Evolutionary conservation across 2,329 filamentous ascomycete genomes (phyloP).

Genomic region (Penicillium hordei): DNA sequence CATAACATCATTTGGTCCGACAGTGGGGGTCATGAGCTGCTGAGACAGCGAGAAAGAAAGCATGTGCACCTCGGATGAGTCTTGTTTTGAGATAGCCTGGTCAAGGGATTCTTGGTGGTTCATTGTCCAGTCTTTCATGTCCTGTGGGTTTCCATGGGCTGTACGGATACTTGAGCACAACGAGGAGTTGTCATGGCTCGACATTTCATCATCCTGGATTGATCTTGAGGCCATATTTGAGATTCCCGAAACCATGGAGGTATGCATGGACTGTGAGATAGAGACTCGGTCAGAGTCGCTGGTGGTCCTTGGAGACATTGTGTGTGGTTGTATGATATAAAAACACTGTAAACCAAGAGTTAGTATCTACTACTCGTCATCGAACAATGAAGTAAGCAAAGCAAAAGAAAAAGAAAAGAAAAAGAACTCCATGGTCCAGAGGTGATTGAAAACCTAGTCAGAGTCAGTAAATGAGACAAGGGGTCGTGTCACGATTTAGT

Average conservation of each 20-base stretch:
- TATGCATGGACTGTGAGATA: slow-evolving; percentile 39
- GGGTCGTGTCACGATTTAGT: neutral
- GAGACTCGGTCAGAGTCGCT: slow-evolving; percentile 40
- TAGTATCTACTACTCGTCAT: slow-evolving; percentile 32
- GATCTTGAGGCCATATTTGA: slow-evolving; percentile 41
- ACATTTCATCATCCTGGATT: slow-evolving; percentile 46
- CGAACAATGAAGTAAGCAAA: slow-evolving; percentile 11
- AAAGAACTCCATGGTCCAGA: slow-evolving; percentile 22
- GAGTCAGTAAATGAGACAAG: slow-evolving; percentile 11
- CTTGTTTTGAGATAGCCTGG: slow-evolving; percentile 38
- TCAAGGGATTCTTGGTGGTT: slow-evolving; percentile 43
- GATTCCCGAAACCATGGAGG: slow-evolving; percentile 38
- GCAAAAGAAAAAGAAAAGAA: slow-evolving; percentile 12
- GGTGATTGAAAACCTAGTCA: slow-evolving; percentile 5
- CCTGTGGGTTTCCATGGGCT: slow-evolving; percentile 36
- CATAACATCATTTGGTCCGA: slow-evolving; percentile 41
- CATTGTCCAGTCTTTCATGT: slow-evolving; percentile 42
- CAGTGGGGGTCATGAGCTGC: slow-evolving; percentile 40
- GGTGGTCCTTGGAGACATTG: slow-evolving; percentile 42
- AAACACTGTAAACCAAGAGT: slow-evolving; percentile 35
- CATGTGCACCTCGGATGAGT: slow-evolving; percentile 44
- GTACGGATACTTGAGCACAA: slow-evolving; percentile 42
- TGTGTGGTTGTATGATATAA: slow-evolving; percentile 27
- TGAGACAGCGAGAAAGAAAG: slow-evolving; percentile 45
- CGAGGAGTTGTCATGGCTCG: slow-evolving; percentile 44